Conservation (phyloP, 768 basidiomycete genomes). For the Psilocybe sp. region DNA sequence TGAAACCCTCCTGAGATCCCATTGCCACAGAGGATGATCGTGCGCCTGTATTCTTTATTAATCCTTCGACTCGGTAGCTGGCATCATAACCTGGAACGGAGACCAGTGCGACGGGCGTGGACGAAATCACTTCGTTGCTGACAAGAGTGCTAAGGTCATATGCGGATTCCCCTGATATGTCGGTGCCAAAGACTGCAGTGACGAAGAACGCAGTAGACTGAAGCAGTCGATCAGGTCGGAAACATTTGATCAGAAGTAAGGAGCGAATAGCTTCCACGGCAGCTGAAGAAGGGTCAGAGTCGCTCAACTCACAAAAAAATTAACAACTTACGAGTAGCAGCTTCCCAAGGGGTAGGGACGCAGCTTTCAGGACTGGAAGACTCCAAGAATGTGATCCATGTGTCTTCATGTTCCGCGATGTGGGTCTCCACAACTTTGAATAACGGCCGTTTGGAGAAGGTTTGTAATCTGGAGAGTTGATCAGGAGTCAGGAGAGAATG, state of each 20-base stretch:
- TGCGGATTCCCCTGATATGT: conserved; percentile 69
- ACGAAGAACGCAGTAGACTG: conserved; percentile 81
- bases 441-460: conserved; percentile 66
- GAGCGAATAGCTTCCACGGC: conserved; percentile 72
- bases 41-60: conserved; percentile 73
- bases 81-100: conserved; percentile 98
- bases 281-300: conserved; percentile 35
- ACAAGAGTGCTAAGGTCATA: conserved; percentile 82
- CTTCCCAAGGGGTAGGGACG: conserved; percentile 80
- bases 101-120: conserved; percentile 84
- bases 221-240: conserved; percentile 89
- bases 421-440: conserved; percentile 77
- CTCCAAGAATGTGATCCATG: conserved; percentile 73
- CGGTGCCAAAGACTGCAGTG: conserved; percentile 70
- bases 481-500: conserved; percentile 59
- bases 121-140: conserved; percentile 70
- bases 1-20: conserved; percentile 98
- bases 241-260: conserved; percentile 81
- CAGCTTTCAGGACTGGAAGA: conserved; percentile 62
- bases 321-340: conserved; percentile 63
- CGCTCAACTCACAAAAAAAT: background rate
- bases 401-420: conserved; percentile 55
- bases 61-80: conserved; percentile 91
- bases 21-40: conserved; percentile 91
- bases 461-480: conserved; percentile 65